Evolutionary conservation across 805 yeast species (phyloP), one percentile per base, ranked within the genome.

Genomic region (Nakazawaea holstii): DNA sequence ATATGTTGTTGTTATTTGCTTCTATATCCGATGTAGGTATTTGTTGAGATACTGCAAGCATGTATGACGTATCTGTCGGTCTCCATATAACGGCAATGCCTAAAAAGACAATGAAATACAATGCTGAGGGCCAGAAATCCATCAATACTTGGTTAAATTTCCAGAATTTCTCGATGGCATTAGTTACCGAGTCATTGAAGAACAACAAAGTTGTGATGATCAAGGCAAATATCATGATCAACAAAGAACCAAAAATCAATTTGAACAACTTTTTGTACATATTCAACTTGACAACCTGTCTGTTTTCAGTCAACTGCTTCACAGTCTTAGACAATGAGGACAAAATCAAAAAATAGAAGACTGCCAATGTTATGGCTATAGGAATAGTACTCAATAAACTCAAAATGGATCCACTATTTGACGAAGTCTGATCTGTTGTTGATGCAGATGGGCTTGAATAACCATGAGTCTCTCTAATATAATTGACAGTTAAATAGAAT

Each of bases 41-140:
- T 68, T 94, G 98, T 45, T 89, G 88, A 2, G 97, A 87, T 52
- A 91, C 91, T 10, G 97, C 98, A 60, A 94, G 78, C 79, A 95
- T 84, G 59, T 91, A 87, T 49, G 96, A 90, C 36, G 96, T 89
- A 56, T 86, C 94, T 0, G 97, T 92, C 46, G 99, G 99, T 66
- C 99, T 84, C 99, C 99, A 94, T 53, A 94, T 78, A 70, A 90
- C 80, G 5, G 96, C 87, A 53, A 94, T 74, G 8, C 90, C 79
- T 57, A 84, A 77, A 63, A 94, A 91, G 35, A 91, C 91, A 41
- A 83, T 67, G 60, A 87, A 88, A 68, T 89, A 94, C 11, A 90
- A 84, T 42, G 89, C 76, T 42, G 95, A 83, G 35, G 97, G 96
- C 97, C 98, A 91, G 70, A 95, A 95, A 57, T 92, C 97, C 39